Evolutionary conservation across 495 filamentous ascomycete species (phyloP), one percentile per base, ranked within the genome.

Genomic region (Podospora comata): DNA sequence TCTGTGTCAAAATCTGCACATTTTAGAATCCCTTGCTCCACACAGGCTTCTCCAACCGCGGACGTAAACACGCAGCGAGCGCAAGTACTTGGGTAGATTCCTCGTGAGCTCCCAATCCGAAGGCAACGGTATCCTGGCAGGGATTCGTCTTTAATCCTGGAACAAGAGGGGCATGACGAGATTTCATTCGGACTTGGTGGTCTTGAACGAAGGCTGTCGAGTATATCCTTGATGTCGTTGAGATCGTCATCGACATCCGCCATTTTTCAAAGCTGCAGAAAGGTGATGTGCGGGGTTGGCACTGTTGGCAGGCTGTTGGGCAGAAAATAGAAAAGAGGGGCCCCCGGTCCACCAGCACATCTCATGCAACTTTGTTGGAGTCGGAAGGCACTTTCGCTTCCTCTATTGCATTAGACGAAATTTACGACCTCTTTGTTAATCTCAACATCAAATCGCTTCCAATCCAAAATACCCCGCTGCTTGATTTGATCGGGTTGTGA

Each of bases 401-500:
- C 13, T 48, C 9, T 5, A 48, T 48, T 3, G 9, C 15, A 48
- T 13, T 13, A 13, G 7, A 2, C 9, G 26, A 4, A 11, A 9
- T 19, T 20, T 58, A 9, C 65, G 54, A 58, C n/a, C 69, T 68
- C 62, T 48, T 64, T 5, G 67, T 71, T 20, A 71, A 30, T 30
- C 64, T 26, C 59, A 71, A 30, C 63, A 67, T 68, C 32, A 68
- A 53, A 11, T 69, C 64, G 4, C 39, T 63, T 53, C 44, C 67
- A 18, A 66, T 16, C 64, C 70, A 71, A 48, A 71, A 68, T 15
- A 60, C 54, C 16, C 63, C 67, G 39, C 64, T 68, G 23, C 23
- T 44, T 6, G 39, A 23, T 66, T 62, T 60, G 9, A 72, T 82
- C 60, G 84, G 83, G 34, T 74, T 76, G 56, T 72, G 73, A 3